Base-by-base conservation (phyloP, 2,329 filamentous ascomycete species). In the Calonectria hawksworthii region DNA sequence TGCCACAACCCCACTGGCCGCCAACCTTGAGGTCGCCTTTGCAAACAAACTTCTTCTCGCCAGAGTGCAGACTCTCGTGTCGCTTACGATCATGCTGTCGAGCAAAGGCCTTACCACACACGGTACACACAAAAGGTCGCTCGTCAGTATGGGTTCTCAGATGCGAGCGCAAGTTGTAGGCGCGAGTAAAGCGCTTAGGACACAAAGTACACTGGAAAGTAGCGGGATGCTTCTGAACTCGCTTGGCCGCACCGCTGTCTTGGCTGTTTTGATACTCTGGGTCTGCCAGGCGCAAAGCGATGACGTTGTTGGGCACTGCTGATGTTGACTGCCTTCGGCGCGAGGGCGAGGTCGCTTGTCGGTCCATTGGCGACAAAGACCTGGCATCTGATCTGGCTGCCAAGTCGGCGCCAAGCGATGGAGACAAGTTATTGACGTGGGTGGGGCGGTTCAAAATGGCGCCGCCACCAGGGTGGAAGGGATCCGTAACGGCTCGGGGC, bases 11-110 rank as follows among this genome's bases (percentile, higher is more conserved):
- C 97, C 97, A 99, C 78, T 94, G 92, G 7, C 93, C 93, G 61
- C 93, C 93, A 2, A 92, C 92, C 79, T 96, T 96, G 65, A 99
- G 92, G 73, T 96, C 94, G 68, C 97, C 97, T 79, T 95, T 96
- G 86, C 97, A 99, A 10, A 99, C 95, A 83, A 99, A 99, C 83
- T 98, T 99, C 91, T 99, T 99, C 87, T 99, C 97, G 52, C 97
- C 97, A 0, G 95, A 98, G 83, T 99, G 97, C 52, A 99, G 88
- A 50, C 96, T 96, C 86, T 99, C 97, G 85, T 99, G 97, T 50
- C 97, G 94, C 86, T 99, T 99, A 59, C 97, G 94, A 84, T 99
- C 97, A 83, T 99, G 97, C 83, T 99, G 97, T 32, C 97, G 94
- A 8, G 97, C 97, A 86, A 99, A 99, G 0, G 97, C 97, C 85